These are phyloP conservation scores for Pestalotiopsis sp. DNA, from an alignment of 2,329 filamentous ascomycete genomes.

Conservation along the genomic window DNA sequence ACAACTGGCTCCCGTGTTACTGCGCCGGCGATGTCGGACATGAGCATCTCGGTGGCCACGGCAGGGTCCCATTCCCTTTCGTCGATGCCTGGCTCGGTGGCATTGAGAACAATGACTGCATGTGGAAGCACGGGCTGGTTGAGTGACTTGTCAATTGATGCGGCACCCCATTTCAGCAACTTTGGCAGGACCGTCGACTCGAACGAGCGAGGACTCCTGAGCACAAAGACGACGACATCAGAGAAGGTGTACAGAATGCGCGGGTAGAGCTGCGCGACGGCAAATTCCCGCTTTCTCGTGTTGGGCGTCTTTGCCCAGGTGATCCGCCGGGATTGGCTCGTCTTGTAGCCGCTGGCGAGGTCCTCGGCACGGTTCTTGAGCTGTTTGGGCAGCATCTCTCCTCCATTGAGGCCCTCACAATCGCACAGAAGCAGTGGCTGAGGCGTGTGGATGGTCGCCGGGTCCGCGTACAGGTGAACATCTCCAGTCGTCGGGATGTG, in stretches of 20 bases:
- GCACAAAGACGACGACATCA: conserved; percentile 46
- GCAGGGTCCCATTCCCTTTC: conserved; percentile 45
- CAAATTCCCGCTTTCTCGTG: conserved; percentile 37
- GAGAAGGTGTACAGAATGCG: conserved; percentile 49
- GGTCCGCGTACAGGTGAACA: conserved; percentile 55
- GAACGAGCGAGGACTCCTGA: conserved; percentile 42
- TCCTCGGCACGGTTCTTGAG: conserved; percentile 24
- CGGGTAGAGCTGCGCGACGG: conserved; percentile 44
- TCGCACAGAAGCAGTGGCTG: conserved; percentile 51
- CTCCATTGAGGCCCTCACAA: conserved; percentile 54
- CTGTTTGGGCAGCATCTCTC: conserved; percentile 40
- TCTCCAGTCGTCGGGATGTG: conserved; percentile 51
- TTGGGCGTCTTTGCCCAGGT: conserved; percentile 37
- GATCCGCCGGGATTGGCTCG: conserved; percentile 25
- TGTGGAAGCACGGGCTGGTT: conserved; percentile 59
- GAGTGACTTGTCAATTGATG: conserved; percentile 53
- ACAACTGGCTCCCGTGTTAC: conserved; percentile 35
- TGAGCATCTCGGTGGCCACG: conserved; percentile 39
- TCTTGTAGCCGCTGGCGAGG: conserved; percentile 16
- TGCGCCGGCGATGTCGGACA: conserved; percentile 36
- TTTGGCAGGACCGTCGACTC: conserved; percentile 41
- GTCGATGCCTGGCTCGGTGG: conserved; percentile 39
- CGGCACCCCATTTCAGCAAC: conserved; percentile 52
- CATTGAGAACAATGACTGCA: conserved; percentile 56
- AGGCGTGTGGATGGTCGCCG: conserved; percentile 37